Base-by-base conservation (phyloP, 2,329 filamentous ascomycete species). In the Neopestalotiopsis clavispora region DNA sequence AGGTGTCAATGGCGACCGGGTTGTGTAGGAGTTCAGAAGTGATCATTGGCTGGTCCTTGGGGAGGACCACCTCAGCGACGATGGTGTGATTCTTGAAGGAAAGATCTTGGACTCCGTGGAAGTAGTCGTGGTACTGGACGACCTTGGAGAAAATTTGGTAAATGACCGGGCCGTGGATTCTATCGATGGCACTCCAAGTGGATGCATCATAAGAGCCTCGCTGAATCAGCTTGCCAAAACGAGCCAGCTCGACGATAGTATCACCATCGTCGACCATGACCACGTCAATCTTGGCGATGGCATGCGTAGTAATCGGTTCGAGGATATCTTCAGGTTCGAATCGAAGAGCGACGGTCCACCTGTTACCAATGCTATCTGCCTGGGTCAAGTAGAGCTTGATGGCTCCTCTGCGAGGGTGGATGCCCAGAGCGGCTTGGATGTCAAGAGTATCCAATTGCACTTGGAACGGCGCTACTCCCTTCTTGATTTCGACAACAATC, bases 101-200 rank as follows among this genome's bases (percentile, higher is more conserved):
- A 4, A 78, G 69, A 30, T 69, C 60, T 42, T 71, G 72, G 32
- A 79, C 70, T 3, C 78, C 76, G 4, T 69, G 71, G 67, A 74
- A 80, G 3, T 69, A 20, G 3, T 72, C 68, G 2, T 67, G 72
- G 68, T 77, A 80, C 67, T 77, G 67, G 4, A 79, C 75, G 38
- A 80, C 72, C 13, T 73, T 67, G 6, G 62, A 68, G 45, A 81
- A 78, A 0, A 75, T 73, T 4, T 72, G 72, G 65, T 81, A 81
- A 9, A 81, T 75, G 66, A 76, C 75, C 2, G 72, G 72, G 3
- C 78, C 78, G 64, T 77, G 75, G 56, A 80, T 75, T 13, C 74
- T 75, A 52, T 79, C 78, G 1, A 69, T 71, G 2, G 77, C 69
- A 1, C 69, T 66, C 23, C 71, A 66, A 4, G 71, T 59, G 6